Evolutionary conservation across 2,329 filamentous ascomycete genomes (phyloP).

Genomic region (Hyphodiscus sp.): DNA sequence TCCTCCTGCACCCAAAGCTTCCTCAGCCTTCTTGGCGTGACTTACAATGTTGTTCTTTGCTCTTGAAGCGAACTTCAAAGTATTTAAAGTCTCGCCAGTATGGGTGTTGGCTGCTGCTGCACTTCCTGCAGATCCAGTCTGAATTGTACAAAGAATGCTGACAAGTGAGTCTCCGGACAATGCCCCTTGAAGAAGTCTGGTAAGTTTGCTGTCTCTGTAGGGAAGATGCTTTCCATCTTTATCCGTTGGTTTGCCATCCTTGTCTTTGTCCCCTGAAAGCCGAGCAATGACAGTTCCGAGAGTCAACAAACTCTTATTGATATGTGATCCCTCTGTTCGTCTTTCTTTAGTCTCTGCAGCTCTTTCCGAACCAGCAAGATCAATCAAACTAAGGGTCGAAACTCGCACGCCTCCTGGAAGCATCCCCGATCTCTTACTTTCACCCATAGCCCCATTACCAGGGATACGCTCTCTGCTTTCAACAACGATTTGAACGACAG

Average conservation of each 20-base stretch:
- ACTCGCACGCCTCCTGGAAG: conserved; percentile 87
- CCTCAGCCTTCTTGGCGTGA: conserved; percentile 90
- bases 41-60: conserved; percentile 98
- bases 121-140: conserved; percentile 73
- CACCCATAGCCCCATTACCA: conserved; percentile 36
- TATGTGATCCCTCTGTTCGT: conserved; percentile 89
- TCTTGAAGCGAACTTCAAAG: conserved; percentile 90
- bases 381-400: conserved; percentile 90
- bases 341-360: conserved; percentile 94
- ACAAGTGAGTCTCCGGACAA: conserved; percentile 90
- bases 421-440: conserved; percentile 63
- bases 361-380: conserved; percentile 92
- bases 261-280: conserved; percentile 84
- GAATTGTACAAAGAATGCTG: conserved; percentile 95
- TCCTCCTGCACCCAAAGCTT: conserved; percentile 72
- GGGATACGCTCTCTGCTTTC: conserved; percentile 86
- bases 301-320: conserved; percentile 96
- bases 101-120: conserved; percentile 66
- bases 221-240: conserved; percentile 90
- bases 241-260: conserved; percentile 63
- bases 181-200: conserved; percentile 83
- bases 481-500: conserved; percentile 96
- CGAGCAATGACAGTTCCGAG: conserved; percentile 91
- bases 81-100: conserved; percentile 86
- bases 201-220: conserved; percentile 96